Percentiles rank a stretch among this genome's conserved stretches.
Evolutionary conservation across 177 flowering plant genomes (phyloP).

Genomic region (Vitis hybrid): DNA sequence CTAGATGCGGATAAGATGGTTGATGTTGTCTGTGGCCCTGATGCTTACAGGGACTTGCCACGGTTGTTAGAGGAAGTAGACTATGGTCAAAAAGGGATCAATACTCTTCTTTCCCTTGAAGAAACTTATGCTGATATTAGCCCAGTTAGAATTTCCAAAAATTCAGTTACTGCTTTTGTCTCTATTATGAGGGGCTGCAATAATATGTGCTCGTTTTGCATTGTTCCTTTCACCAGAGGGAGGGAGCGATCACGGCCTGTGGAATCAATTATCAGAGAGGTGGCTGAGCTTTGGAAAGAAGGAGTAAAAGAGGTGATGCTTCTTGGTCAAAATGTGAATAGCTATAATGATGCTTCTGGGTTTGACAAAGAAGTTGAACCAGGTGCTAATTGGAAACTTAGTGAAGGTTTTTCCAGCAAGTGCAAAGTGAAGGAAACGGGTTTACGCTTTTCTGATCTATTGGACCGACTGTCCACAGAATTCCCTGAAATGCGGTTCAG

Average conservation of each 20-base stretch:
- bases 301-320: slow-evolving; percentile 95
- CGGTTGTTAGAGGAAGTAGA: slow-evolving; percentile 87
- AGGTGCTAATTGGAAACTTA: slow-evolving; percentile 63
- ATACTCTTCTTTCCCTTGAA: slow-evolving; percentile 95
- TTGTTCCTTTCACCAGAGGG: slow-evolving; percentile 95
- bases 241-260: slow-evolving; percentile 95
- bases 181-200: slow-evolving; percentile 99
- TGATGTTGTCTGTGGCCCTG: slow-evolving; percentile 98
- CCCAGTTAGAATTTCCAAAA: slow-evolving; percentile 84
- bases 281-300: slow-evolving; percentile 75
- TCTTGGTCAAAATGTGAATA: slow-evolving; percentile 97
- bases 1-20: slow-evolving; percentile 99
- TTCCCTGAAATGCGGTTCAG: slow-evolving; percentile 96
- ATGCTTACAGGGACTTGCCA: slow-evolving; percentile 95
- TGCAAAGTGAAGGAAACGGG: slow-evolving; percentile 83
- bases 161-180: slow-evolving; percentile 89
- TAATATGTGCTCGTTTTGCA: slow-evolving; percentile 98
- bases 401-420: slow-evolving; percentile 90
- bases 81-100: slow-evolving; percentile 92
- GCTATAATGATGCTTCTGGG: slow-evolving; percentile 85
- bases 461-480: slow-evolving; percentile 74
- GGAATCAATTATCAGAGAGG: slow-evolving; percentile 89
- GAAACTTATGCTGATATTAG: slow-evolving; percentile 97
- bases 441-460: slow-evolving; percentile 82
- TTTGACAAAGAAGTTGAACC: slow-evolving; percentile 57